These are phyloP conservation scores for Blastocystis sp. DNA, from an alignment of 352 stramenopile species.

Conservation along the genomic window DNA sequence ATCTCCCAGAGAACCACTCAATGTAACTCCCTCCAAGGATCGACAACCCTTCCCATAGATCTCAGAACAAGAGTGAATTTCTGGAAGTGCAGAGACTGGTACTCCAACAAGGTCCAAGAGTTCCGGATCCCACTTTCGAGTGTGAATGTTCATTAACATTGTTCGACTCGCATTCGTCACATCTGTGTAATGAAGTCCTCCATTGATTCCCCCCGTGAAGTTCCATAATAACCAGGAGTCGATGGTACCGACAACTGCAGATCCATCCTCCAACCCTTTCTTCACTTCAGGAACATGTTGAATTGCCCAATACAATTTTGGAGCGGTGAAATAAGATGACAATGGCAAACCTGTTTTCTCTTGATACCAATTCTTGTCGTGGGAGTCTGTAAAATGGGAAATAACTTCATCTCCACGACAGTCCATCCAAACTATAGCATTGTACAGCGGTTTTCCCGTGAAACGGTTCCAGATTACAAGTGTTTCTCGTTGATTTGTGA, in stretches of 20 bases:
- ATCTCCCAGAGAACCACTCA: constrained; percentile 86
- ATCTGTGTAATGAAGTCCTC: constrained; percentile 88
- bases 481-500: constrained; percentile 98
- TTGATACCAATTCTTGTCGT: constrained; percentile 70
- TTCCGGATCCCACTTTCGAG: constrained; percentile 71
- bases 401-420: constrained; percentile 87
- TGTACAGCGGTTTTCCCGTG: constrained; percentile 92
- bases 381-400: constrained; percentile 71
- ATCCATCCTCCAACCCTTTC: constrained; percentile 79
- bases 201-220: constrained; percentile 78
- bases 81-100: constrained; percentile 80
- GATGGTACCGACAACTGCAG: constrained; percentile 93
- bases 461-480: constrained; percentile 91
- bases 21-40: constrained; percentile 80
- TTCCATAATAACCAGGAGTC: constrained; percentile 95
- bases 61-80: constrained; percentile 85
- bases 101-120: constrained; percentile 82
- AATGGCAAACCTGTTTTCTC: constrained; percentile 88
- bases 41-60: constrained; percentile 78
- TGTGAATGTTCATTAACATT: constrained; percentile 76
- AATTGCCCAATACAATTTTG: constrained; percentile 94
- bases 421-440: constrained; percentile 98
- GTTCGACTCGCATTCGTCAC: constrained; percentile 95
- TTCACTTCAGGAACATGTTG: constrained; percentile 86
- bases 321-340: constrained; percentile 93